Base-by-base conservation (phyloP, 257 asterid genomes). In the Cynanchum wilfordii region DNA sequence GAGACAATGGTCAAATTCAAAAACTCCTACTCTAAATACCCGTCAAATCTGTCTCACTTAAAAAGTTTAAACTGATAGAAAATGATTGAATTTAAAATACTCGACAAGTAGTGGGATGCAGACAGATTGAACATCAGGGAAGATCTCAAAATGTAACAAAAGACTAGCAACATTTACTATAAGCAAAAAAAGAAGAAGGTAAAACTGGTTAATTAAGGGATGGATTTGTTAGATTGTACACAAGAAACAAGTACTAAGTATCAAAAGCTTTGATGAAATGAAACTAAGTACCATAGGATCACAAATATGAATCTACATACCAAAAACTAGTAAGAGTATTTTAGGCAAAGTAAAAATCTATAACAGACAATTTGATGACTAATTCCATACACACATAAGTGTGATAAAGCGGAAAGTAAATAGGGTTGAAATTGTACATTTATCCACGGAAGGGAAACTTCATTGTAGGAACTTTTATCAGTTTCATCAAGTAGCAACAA, bases 391-490 rank as follows among this genome's bases (percentile, higher is more conserved):
- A 24, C 64, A 54, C 9, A n/a, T 20, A 55, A 65, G 24, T 64
- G 68, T 42, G 73, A 44, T 42, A 36, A 25, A 30, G 5, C 3
- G 7, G 8, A 64, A 42, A 65, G 68, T 54, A 73, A 30, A 72
- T 13, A 22, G 51, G 33, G 44, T 40, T 44, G 15, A 20, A 70
- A 33, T 7, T 72, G 55, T 66, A 66, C 74, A 47, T 36, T 44
- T 57, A 72, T 72, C 57, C 74, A 72, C 38, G 52, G 10, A 36
- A 57, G 52, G 40, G 33, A 33, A 33, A 36, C 73, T 11, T 33
- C 25, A 27, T 45, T 25, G n/a, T 58, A 40, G 69, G 24, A 44
- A 20, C 51, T 60, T 45, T 16, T 15, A 42, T 24, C 25, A 30
- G n/a, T 63, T 27, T 56, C 36, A 67, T 55, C 47, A 44, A 7